Evolutionary conservation across 1,284 basidiomycete species (phyloP), one percentile per base, ranked within the genome.

Genomic region (Tremellales sp.): DNA sequence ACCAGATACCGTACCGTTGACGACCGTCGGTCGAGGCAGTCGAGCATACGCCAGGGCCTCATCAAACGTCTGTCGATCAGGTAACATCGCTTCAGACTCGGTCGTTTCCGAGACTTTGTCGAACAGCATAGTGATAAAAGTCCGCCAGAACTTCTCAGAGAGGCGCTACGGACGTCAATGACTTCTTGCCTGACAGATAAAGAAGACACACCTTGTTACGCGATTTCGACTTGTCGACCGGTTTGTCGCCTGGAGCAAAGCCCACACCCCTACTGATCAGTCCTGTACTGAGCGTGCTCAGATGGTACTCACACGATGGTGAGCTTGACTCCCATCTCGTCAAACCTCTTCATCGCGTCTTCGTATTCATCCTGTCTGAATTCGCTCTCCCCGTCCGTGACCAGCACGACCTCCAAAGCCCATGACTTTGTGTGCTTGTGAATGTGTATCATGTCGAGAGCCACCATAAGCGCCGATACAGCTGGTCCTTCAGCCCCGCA

Each of bases 401-500:
- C 72, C 6, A 93, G 65, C 24, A 86, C 78, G 4, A 91, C 77
- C 72, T 85, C 89, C 37, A 87, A 80, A 2, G 85, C 85, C 90
- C 90, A 93, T 80, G 75, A 85, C 86, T 54, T 76, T 58, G 47
- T 80, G 75, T 70, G 90, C 83, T 70, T 69, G 45, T 72, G 70
- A 19, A 57, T 58, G 29, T 65, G 62, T 24, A 75, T 64, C 12
- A 87, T 85, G 68, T 92, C 84, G 46, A 91, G 81, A 1, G 81
- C 88, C 11, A 93, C 89, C 55, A 94, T 85, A 33, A 96, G 73
- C 2, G 85, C 90, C 58, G 92, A 89, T 43, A 96, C 79, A 3
- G 91, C 90, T 94, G 58, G 10, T 13, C 31, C n/a, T 50, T 46
- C 17, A 42, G 35, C 42, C 19, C 23, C n/a, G n/a, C 21, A 35